Base-by-base conservation (phyloP, 2,329 filamentous ascomycete species). In the Emmonsiellopsis sp. region DNA sequence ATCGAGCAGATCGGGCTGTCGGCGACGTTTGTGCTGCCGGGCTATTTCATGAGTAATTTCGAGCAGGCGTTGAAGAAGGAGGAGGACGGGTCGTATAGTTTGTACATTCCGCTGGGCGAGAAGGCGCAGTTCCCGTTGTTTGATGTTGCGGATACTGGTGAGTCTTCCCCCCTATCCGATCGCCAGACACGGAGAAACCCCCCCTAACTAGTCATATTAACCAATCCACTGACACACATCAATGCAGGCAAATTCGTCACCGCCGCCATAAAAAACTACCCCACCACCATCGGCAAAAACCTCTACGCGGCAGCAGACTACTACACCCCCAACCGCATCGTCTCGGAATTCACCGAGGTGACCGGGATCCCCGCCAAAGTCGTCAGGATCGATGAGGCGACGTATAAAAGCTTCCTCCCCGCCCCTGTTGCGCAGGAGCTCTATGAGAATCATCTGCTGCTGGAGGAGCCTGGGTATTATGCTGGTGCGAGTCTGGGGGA, bases 401-500 rank as follows among this genome's bases (percentile, higher is more conserved):
- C 56, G 13, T 68, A 64, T 51, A 64, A 63, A 42, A 60, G 58
- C 1, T 59, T 60, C 14, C 37, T 68, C 6, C 61, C 62, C 2
- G n/a, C 56, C 2, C 44, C 53, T 10, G 48, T 61, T 2, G 62
- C 70, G 59, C 45, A 77, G 53, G 79, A 82, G 62, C 53, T 81
- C 61, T 65, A 76, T 36, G 74, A 82, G 64, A 82, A 79, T 55
- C 74, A 79, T 63, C 64, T 73, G 42, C 67, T 82, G 46, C 63
- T 82, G 54, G 68, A 74, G 52, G 71, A 76, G 21, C 76, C 71
- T 33, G 78, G 79, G 0, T 82, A 82, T 57, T 82, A 73, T 60
- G 73, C 71, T 5, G 75, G 76, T 8, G 74, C 58, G 21, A 53
- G 56, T 33, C 53, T 68, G 21, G 57, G 60, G 7, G 57, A 61